These are phyloP conservation scores for Sporormia fimetaria DNA, from an alignment of 495 filamentous ascomycete species.

Conservation along the genomic window DNA sequence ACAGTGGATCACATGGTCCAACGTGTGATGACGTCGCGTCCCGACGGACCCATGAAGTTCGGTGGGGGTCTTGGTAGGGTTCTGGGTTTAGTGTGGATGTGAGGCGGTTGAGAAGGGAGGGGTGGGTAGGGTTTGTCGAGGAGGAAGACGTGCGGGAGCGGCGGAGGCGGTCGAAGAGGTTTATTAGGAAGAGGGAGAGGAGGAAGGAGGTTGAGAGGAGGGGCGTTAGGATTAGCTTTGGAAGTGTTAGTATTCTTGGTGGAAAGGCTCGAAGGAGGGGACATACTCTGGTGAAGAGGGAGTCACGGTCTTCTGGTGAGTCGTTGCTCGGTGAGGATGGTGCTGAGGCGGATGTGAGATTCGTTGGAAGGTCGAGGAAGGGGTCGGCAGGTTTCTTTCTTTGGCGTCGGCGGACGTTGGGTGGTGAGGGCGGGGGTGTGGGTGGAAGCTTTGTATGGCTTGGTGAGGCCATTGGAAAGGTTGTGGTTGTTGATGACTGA, in stretches of 20 bases:
- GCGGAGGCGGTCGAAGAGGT: constrained; percentile 27
- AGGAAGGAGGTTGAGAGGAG: constrained; percentile 32
- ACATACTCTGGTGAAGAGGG: constrained; percentile 4
- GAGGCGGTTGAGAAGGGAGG: constrained; percentile 14
- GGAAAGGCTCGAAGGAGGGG: not conserved
- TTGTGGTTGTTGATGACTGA: not conserved
- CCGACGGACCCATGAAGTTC: constrained; percentile 14
- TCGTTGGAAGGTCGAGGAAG: constrained; percentile 14
- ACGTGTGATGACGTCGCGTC: constrained; percentile 1
- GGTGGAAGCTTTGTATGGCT: constrained; percentile 4
- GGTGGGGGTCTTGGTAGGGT: constrained; percentile 28
- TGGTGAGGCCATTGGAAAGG: not conserved
- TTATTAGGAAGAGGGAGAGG: constrained; percentile 31
- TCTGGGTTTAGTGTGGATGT: constrained; percentile 26
- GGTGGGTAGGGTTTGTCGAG: not conserved
- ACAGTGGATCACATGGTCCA: not conserved
- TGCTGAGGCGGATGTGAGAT: constrained; percentile 1
- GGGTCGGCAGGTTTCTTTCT: constrained; percentile 16
- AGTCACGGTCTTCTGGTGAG: constrained; percentile 7
- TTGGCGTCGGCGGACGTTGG: constrained; percentile 4
- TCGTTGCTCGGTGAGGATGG: constrained; percentile 2
- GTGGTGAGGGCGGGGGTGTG: constrained; percentile 20
- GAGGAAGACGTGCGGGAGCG: constrained; percentile 25
- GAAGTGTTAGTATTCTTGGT: constrained; percentile 3
- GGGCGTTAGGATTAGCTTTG: constrained; percentile 28